Base-by-base conservation (phyloP, 2,329 filamentous ascomycete genomes). In the Alternaria tenuissima region DNA sequence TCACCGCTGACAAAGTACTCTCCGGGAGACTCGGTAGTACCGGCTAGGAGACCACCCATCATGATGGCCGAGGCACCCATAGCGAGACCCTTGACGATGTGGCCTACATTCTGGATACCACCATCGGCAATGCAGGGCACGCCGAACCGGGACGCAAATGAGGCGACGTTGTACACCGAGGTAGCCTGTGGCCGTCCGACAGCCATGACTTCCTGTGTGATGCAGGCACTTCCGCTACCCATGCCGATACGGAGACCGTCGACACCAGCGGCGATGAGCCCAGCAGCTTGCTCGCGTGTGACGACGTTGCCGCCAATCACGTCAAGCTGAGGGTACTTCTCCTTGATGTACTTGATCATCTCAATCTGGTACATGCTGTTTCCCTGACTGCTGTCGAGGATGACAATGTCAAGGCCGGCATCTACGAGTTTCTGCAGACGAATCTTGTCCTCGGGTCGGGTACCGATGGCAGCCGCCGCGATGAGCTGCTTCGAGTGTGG, bases 121-220 rank as follows among this genome's bases (percentile, higher is more conserved):
- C 95, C 95, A 74, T 99, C 95, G 61, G 95, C 95, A 77, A 99
- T 98, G 82, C 94, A 98, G 59, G 95, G 95, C 69, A 99, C 94
- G 64, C 96, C 95, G 75, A 99, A 99, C 69, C 89, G 90, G 59
- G 91, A 91, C 53, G 95, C 94, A 74, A 99, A 99, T 55, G 88
- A 85, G 74, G 92, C 90, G 72, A 99, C 95, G 70, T 90, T 92
- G 85, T 91, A 93, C 61, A 99, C 94, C 43, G 95, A 90, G 28
- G 94, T 92, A 42, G 96, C 95, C 83, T 99, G 95, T 59, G 95
- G 95, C 74, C 95, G 91, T 61, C 96, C 95, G 51, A 99, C 94
- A 70, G 95, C 95, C 95, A 99, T 99, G 77, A 99, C 96, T 83
- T 99, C 95, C 82, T 99, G 95, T 57, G 95, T 99, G 73, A 99